Evolutionary conservation across 768 basidiomycete genomes (phyloP), one percentile per base, ranked within the genome.

Genomic region (Rhodotorula babjevae): DNA sequence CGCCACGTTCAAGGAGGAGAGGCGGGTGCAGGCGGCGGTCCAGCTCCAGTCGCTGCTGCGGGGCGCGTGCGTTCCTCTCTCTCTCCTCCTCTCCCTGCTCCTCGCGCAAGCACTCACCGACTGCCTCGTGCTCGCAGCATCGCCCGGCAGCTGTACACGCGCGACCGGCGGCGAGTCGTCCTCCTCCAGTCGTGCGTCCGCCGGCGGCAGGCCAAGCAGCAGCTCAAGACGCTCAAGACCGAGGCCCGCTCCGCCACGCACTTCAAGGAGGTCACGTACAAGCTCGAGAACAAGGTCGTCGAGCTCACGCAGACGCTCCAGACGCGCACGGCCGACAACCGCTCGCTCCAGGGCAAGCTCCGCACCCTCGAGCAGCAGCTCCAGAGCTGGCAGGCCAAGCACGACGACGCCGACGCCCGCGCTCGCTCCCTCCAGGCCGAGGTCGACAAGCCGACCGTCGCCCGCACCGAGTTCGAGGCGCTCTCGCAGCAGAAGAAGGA

Each of bases 221-320:
- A 97, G 79, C 87, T 99, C 74, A 90, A 89, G 77, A 84, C 83
- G 18, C 87, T 99, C 74, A 89, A 86, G 79, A 86, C 89, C 15
- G 96, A 99, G 81, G 96, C 96, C 12, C 92, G 93, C 63, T 98
- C 96, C 3, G 94, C 94, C 42, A 90, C 91, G 76, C 96, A 93
- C 80, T 97, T 95, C 87, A 97, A 96, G 83, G 93, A 96, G 82
- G 96, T 95, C 76, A 97, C 95, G 0, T 98, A 98, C 80, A 88
- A 87, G 77, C 85, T 99, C 67, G 96, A 99, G 84, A 99, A 98
- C 85, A 99, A 98, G 83, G 96, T 99, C 57, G 92, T 99, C 69
- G 95, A 98, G 80, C 89, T 99, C 73, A 98, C 96, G 0, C 96
- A 99, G 80, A 87, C 84, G 25, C 86, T 99, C 21, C 96, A 97